These are phyloP conservation scores for Persicaria maculosa DNA, from an alignment of 148 eudicot genomes.

Conservation along the genomic window DNA sequence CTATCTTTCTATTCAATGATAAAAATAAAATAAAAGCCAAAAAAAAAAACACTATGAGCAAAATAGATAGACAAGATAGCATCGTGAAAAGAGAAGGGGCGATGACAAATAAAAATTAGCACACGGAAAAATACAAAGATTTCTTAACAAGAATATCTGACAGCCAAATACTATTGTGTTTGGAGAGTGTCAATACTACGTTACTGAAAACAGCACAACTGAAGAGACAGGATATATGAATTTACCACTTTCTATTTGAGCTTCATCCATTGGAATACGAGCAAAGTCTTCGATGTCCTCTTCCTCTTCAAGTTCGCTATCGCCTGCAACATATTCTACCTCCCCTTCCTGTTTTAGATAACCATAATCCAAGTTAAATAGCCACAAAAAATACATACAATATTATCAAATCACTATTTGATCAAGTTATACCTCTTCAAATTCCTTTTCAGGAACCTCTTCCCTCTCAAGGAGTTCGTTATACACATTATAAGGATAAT, in stretches of 20 bases:
- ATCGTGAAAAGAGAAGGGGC: no score
- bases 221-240: not conserved
- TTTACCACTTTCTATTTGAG: slow-evolving; percentile 26
- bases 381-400: not conserved
- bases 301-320: slow-evolving; percentile 65
- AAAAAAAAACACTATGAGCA: not conserved
- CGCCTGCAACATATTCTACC: slow-evolving; percentile 75
- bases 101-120: not conserved
- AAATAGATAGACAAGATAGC: not conserved
- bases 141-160: not conserved
- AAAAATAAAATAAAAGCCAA: not conserved
- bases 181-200: not conserved
- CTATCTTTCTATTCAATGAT: not conserved
- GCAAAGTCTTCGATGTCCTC: slow-evolving; percentile 86
- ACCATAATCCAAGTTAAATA: not conserved
- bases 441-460: slow-evolving; percentile 47
- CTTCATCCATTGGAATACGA: slow-evolving; percentile 24
- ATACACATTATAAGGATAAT: slow-evolving; percentile 33
- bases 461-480: slow-evolving; percentile 39
- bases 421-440: slow-evolving; percentile 25
- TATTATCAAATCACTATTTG: not conserved
- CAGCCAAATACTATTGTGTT: not conserved
- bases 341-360: slow-evolving; percentile 37
- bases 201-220: not conserved
- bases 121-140: not conserved